phyloP scores from a whole-genome alignment of 106 monocot genomes.

The Dioscorea dumetorum region DNA sequence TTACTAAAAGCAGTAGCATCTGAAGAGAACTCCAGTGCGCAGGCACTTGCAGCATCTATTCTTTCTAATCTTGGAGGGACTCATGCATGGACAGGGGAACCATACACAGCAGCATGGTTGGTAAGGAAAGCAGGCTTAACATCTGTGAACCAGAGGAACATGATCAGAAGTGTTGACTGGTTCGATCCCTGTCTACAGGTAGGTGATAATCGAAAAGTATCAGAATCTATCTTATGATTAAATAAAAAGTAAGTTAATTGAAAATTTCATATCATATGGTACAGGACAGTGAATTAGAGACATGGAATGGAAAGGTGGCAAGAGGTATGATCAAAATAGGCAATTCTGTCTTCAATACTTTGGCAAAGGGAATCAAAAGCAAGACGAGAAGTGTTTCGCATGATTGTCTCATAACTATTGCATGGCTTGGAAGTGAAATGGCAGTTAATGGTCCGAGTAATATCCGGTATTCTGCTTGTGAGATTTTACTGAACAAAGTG shows the following conservation, averaged over 20 bases:
- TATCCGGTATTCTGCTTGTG: conserved; percentile 73
- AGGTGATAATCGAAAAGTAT: conserved; percentile 32
- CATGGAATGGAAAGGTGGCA: conserved; percentile 67
- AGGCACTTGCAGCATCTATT: conserved; percentile 58
- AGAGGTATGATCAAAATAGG: conserved; percentile 50
- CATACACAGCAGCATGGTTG: conserved; percentile 82
- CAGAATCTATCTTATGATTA: background rate
- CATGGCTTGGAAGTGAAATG: conserved; percentile 90
- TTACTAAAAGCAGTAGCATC: conserved; percentile 55
- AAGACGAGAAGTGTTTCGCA: conserved; percentile 51
- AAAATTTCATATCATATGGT: background rate
- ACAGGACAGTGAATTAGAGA: conserved; percentile 61
- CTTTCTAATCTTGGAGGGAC: conserved; percentile 94
- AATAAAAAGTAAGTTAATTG: background rate
- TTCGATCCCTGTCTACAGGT: conserved; percentile 93
- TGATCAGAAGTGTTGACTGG: conserved; percentile 90
- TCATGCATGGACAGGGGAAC: conserved; percentile 84
- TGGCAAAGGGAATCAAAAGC: conserved; percentile 79
- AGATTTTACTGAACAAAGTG: conserved; percentile 56
- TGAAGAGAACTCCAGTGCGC: conserved; percentile 41
- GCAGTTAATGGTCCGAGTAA: conserved; percentile 28
- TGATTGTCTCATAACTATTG: conserved; percentile 59
- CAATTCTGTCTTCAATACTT: conserved; percentile 39
- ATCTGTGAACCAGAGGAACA: conserved; percentile 47
- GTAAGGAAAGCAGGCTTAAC: conserved; percentile 71